Evolutionary conservation across 73 alveolate genomes (phyloP).

Genomic region (Tetrahymena borealis): DNA sequence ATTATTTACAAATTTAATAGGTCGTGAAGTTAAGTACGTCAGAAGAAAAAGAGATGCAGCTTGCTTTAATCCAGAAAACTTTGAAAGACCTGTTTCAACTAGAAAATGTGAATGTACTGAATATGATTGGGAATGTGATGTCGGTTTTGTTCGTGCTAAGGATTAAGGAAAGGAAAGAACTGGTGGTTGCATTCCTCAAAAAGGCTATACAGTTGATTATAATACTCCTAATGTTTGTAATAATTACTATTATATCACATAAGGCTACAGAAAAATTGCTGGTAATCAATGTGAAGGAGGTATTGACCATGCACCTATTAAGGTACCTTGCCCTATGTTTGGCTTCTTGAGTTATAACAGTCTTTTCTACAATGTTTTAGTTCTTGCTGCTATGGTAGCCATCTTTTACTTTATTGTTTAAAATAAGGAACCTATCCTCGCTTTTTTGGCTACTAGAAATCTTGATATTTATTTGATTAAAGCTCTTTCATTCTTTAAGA

Average conservation of each 20-base stretch:
- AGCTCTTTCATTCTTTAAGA: neutral
- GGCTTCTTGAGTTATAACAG: neutral
- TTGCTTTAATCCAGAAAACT: conserved; percentile 79
- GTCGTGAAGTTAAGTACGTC: conserved; percentile 69
- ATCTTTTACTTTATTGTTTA: neutral
- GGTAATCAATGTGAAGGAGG: conserved; percentile 88
- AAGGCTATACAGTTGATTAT: neutral
- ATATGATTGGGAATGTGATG: conserved; percentile 85
- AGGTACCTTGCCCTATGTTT: conserved; percentile 48
- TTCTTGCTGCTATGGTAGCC: neutral
- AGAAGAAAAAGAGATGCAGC: conserved; percentile 76
- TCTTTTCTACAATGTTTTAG: neutral
- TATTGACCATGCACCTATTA: conserved; percentile 54
- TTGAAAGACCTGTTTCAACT: conserved; percentile 48
- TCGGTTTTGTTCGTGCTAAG: conserved; percentile 56
- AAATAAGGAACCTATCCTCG: neutral
- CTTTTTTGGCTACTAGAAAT: neutral
- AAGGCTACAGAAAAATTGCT: conserved; percentile 86
- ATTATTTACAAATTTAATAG: conserved; percentile 38
- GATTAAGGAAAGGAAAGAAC: conserved; percentile 19
- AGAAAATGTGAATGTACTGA: conserved; percentile 81
- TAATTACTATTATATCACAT: conserved; percentile 56
- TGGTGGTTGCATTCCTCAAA: conserved; percentile 1
- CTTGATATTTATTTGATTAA: neutral
- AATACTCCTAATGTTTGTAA: conserved; percentile 21